Evolutionary conservation across 352 stramenopile species (phyloP), one percentile per base, ranked within the genome.

Genomic region (Pythium phragmitis): DNA sequence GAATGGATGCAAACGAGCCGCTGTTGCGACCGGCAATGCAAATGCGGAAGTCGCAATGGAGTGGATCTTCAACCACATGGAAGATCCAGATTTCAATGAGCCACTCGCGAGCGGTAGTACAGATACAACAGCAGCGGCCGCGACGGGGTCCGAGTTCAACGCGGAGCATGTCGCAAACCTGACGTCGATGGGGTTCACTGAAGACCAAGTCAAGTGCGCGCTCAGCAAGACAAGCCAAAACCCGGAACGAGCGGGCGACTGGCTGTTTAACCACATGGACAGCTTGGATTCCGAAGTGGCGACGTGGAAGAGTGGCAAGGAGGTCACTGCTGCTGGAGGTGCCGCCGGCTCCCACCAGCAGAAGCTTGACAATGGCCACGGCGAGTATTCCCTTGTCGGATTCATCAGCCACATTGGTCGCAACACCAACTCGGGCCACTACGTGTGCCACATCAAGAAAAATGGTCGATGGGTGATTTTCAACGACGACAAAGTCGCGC

Each of bases 361-460:
- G 37, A 80, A 79, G 23, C 69, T 93, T n/a, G 89, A 96, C 61
- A 84, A 64, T 46, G 37, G 75, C 23, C 57, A 64, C 16, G 74
- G 83, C 42, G 80, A 93, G 4, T 99, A 99, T 67, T 86, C 79
- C n/a, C 82, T 99, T 23, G 71, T 98, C 12, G 97, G 96, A n/a
- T 97, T 99, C 72, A 89, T 99, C 48, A 99, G 94, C 61, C 98
- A 99, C 74, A 98, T 99, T 57, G 98, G 98, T 41, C 98, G 97
- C 68, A 99, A 98, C 74, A 98, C 96, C 9, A 96, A 82, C 72
- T 98, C 93, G 66, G 98, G 98, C 0, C 98, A 99, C 76, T 99
- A 99, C 75, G 96, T 99, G 28, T 94, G 87, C 41, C 97, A 99
- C 75, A 89, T 99, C 73, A 98, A 98, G 75, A 98, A 98, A 68